Evolutionary conservation across 139 green algal genomes (phyloP).

Genomic region (Trebouxia sp.): DNA sequence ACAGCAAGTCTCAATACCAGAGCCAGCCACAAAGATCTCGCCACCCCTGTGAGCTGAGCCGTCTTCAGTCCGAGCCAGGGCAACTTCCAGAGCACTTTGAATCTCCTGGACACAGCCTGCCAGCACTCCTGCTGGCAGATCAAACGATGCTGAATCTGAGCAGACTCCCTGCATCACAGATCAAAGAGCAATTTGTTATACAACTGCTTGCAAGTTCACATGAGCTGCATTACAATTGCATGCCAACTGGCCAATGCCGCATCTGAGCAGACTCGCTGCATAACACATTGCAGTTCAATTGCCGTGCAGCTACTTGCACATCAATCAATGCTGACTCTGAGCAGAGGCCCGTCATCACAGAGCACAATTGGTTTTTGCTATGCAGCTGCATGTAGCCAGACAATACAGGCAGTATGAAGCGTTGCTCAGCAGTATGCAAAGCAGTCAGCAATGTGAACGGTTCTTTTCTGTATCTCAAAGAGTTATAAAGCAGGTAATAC

Average conservation of each 20-base stretch:
- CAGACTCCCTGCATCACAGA: conserved; percentile 65
- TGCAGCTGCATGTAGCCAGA: too few species aligned
- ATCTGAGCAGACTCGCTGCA: too few species aligned
- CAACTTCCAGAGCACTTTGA: conserved; percentile 46
- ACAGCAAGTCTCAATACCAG: too few species aligned
- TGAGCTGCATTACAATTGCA: too few species aligned
- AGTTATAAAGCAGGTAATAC: too few species aligned
- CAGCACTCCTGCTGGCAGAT: conserved; percentile 71
- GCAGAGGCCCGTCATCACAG: too few species aligned
- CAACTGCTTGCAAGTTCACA: background rate
- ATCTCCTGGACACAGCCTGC: conserved; percentile 64
- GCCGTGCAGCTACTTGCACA: too few species aligned
- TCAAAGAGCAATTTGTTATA: background rate
- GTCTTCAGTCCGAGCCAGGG: conserved; percentile 30
- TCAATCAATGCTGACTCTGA: too few species aligned
- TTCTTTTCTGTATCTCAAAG: too few species aligned
- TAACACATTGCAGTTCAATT: too few species aligned
- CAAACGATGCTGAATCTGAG: conserved; percentile 82
- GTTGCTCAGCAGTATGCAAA: background rate
- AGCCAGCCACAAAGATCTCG: background rate
- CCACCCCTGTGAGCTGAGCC: background rate
- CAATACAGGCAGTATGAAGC: background rate
- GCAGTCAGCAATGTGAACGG: background rate
- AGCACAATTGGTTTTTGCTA: too few species aligned
- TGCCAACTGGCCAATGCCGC: too few species aligned